Base-by-base conservation (phyloP, 2,329 filamentous ascomycete species). In the Penicillium rolfsii region DNA sequence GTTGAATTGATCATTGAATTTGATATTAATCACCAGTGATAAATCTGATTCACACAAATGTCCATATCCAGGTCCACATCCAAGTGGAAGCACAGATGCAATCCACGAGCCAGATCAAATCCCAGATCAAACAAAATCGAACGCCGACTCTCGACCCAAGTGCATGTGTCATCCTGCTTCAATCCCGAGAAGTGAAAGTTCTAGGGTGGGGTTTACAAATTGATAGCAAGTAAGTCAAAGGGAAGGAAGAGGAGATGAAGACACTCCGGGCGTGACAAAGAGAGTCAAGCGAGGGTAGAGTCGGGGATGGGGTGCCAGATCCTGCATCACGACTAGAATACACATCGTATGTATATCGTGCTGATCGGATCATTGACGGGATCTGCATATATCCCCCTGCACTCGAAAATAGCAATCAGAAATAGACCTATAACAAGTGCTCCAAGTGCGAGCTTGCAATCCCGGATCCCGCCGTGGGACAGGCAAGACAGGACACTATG, bases 151-250 rank as follows among this genome's bases (percentile, higher is more conserved):
- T 19, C 9, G 19, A 22, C n/a, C 40, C 40, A 7, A 22, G 40
- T 43, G 26, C 48, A 3, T 53, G n/a, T 7, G 22, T 56, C 38
- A 48, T 36, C 54, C 52, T 41, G 62, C 64, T 59, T 59, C 62
- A 8, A 16, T 59, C 62, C 63, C 59, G 56, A 63, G 64, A 66
- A 72, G 30, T 33, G 54, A 45, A 61, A 67, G 70, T 63, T 74
- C 71, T 73, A 73, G 33, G 33, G 30, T 9, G 35, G n/a, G 12
- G 61, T 70, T 65, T 67, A 65, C 61, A 68, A 71, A 63, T 60
- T 52, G 56, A 57, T 67, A 68, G 64, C 36, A 54, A 61, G 49
- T 61, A 58, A 57, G 57, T 52, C 62, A 52, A 54, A 40, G 41
- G 57, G 62, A 61, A 55, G 55, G 59, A 62, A 63, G 55, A 61